These are phyloP conservation scores for Ophiocordyceps camponoti-floridani DNA, from an alignment of 2,329 filamentous ascomycete genomes.

Conservation along the genomic window DNA sequence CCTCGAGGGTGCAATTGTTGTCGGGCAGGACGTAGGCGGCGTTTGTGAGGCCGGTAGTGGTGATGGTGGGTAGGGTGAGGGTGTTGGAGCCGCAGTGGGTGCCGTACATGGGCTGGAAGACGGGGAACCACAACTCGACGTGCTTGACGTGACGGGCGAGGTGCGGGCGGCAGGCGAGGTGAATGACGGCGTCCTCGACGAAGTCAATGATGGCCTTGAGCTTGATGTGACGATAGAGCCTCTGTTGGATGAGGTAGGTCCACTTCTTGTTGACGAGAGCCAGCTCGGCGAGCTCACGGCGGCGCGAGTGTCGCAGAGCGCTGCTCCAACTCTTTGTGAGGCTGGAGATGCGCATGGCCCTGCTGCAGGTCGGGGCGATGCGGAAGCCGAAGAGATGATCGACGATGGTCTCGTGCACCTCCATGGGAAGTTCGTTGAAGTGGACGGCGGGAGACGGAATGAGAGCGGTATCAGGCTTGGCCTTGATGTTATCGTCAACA, in stretches of 20 bases:
- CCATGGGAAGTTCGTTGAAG: constrained; percentile 39
- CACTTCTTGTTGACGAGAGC: constrained; percentile 45
- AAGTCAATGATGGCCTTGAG: constrained; percentile 52
- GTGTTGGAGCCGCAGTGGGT: constrained; percentile 23
- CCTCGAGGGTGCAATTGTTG: constrained; percentile 52
- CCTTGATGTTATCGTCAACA: neutral
- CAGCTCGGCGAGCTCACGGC: constrained; percentile 48
- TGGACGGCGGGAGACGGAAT: constrained; percentile 11
- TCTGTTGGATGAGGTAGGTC: constrained; percentile 50
- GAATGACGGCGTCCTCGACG: constrained; percentile 38
- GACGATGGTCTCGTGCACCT: constrained; percentile 55
- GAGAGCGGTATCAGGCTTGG: constrained; percentile 1
- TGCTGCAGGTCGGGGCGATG: constrained; percentile 40
- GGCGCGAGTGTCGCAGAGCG: constrained; percentile 45
- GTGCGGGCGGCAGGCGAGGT: constrained; percentile 40
- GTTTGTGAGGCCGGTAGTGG: constrained; percentile 34
- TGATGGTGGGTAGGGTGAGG: constrained; percentile 31
- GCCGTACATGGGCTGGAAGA: constrained; percentile 42
- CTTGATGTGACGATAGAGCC: constrained; percentile 60
- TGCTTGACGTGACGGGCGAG: constrained; percentile 49
- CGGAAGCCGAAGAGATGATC: constrained; percentile 55
- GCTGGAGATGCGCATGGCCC: constrained; percentile 32
- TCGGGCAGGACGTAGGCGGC: constrained; percentile 40
- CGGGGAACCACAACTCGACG: constrained; percentile 62
- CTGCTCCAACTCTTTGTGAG: constrained; percentile 44